Conservation (phyloP, 1,139 yeast species). For the Magnusiomyces tetraspermus region DNA sequence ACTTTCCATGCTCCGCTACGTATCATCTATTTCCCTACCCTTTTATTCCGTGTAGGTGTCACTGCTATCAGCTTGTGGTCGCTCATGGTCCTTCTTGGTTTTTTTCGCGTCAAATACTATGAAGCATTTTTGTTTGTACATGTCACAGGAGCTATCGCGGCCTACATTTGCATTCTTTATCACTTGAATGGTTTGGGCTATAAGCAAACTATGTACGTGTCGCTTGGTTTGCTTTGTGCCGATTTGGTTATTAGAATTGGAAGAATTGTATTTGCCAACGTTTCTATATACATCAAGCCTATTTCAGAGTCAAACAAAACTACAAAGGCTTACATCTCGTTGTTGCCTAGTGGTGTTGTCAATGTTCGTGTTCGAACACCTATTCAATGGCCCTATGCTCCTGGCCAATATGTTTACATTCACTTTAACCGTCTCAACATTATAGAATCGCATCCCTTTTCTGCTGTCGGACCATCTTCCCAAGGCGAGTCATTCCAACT, state of each 20-base stretch:
- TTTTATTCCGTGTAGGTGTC: conserved; percentile 45
- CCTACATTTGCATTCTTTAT: conserved; percentile 40
- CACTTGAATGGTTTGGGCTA: conserved; percentile 44
- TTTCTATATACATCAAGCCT: conserved; percentile 30
- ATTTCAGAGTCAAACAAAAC: conserved; percentile 22
- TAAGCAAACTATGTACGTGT: conserved; percentile 36
- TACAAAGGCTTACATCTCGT: conserved; percentile 35
- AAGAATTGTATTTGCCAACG: conserved; percentile 36
- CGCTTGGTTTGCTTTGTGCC: conserved; percentile 36
- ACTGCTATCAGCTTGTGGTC: conserved; percentile 43
- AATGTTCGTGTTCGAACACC: conserved; percentile 29
- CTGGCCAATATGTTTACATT: conserved; percentile 59
- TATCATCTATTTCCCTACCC: conserved; percentile 28
- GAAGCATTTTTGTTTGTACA: conserved; percentile 42
- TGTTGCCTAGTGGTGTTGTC: conserved; percentile 27
- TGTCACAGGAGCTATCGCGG: conserved; percentile 36
- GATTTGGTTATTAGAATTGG: conserved; percentile 36
- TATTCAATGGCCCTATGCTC: conserved; percentile 37
- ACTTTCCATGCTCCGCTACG: conserved; percentile 12
- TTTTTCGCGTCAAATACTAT: conserved; percentile 40
- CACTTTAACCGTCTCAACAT: conserved; percentile 41
- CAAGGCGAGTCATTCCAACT: conserved; percentile 33
- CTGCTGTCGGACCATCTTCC: conserved; percentile 38
- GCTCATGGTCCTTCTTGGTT: conserved; percentile 42
- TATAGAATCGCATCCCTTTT: conserved; percentile 58